These are phyloP conservation scores for Paracorniculantispora psalliotae DNA, from an alignment of 2,329 filamentous ascomycete species.

Conservation along the genomic window DNA sequence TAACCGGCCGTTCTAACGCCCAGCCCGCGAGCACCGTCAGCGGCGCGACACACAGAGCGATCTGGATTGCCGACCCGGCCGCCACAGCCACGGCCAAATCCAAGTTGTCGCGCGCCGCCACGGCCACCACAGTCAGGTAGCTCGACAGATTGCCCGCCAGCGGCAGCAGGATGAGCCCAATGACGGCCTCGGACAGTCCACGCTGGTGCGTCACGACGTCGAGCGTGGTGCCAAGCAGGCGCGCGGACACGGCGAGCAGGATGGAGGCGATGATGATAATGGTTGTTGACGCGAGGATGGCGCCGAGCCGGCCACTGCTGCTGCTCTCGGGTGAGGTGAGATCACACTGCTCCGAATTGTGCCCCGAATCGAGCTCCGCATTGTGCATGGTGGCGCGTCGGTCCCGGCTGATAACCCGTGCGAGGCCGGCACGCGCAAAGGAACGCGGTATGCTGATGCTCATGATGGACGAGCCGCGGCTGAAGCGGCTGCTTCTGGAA, in stretches of 20 bases:
- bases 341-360: not conserved
- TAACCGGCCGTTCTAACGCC: conserved; percentile 50
- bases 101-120: conserved; percentile 53
- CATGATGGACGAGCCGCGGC: conserved; percentile 20
- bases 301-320: conserved; percentile 7
- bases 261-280: conserved; percentile 49
- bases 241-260: conserved; percentile 55
- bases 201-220: conserved; percentile 46
- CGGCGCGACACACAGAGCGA: conserved; percentile 56
- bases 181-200: conserved; percentile 51
- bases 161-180: conserved; percentile 57
- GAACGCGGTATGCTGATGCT: not conserved
- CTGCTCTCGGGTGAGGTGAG: not conserved
- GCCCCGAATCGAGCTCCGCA: too few species aligned
- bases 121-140: conserved; percentile 51
- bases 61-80: conserved; percentile 56
- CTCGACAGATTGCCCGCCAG: conserved; percentile 58
- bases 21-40: conserved; percentile 57
- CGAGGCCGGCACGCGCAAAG: conserved; percentile 4
- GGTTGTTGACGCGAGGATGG: conserved; percentile 34
- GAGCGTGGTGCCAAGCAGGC: conserved; percentile 57
- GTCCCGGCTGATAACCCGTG: conserved; percentile 6
- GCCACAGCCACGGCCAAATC: conserved; percentile 54
- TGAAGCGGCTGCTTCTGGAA: conserved; percentile 21
- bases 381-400: conserved; percentile 4